These are phyloP conservation scores for Phialocephala sp. DNA, from an alignment of 2,329 filamentous ascomycete genomes.

Conservation along the genomic window DNA sequence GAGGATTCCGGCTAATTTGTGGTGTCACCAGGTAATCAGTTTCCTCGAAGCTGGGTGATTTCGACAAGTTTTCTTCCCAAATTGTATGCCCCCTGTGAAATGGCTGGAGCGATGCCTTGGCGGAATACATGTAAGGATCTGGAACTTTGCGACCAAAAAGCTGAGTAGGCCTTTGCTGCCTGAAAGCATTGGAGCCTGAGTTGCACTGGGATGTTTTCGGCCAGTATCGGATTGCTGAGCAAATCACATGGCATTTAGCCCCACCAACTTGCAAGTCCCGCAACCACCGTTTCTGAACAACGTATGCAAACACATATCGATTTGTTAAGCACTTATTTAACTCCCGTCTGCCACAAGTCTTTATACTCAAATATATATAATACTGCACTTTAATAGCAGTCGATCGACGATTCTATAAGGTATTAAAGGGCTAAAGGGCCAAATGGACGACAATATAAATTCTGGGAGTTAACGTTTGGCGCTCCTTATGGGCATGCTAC, in stretches of 20 bases:
- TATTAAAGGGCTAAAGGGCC: slow-evolving; percentile 20
- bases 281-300: slow-evolving; percentile 11
- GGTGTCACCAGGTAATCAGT: too few species aligned
- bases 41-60: too few species aligned
- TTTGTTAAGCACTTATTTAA: slow-evolving; percentile 16
- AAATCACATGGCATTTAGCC: slow-evolving; percentile 21
- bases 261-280: slow-evolving; percentile 15
- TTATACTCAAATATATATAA: slow-evolving; percentile 11
- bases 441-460: slow-evolving; percentile 26
- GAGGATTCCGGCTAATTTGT: slow-evolving; percentile 4
- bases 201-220: slow-evolving; percentile 5
- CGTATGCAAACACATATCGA: slow-evolving; percentile 10
- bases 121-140: not conserved
- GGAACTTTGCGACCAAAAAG: slow-evolving; percentile 5
- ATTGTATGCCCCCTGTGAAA: too few species aligned
- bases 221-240: slow-evolving; percentile 16
- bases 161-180: slow-evolving; percentile 10
- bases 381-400: slow-evolving; percentile 11
- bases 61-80: not conserved
- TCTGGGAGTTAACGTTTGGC: slow-evolving; percentile 21
- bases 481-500: slow-evolving; percentile 21
- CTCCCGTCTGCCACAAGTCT: slow-evolving; percentile 10
- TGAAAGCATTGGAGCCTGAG: slow-evolving; percentile 18
- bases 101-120: slow-evolving; percentile 3
- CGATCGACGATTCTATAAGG: slow-evolving; percentile 12